Evolutionary conservation across 2,329 filamentous ascomycete genomes (phyloP).

Genomic region (Pseudogymnoascus sp.): DNA sequence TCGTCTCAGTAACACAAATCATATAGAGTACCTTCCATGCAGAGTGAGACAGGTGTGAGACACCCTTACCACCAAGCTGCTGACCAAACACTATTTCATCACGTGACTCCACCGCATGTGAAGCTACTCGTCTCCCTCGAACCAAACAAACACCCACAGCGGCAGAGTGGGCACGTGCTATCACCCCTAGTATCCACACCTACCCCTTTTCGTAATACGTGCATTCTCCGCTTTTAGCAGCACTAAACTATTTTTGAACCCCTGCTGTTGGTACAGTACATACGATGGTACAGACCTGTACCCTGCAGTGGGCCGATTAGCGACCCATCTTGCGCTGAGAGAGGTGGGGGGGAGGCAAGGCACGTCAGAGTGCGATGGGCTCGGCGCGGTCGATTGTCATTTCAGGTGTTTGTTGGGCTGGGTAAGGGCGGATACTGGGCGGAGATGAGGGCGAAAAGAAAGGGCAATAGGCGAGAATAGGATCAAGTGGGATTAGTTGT

Average conservation of each 20-base stretch:
- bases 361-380: not conserved
- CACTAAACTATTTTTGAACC: not conserved
- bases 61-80: no score
- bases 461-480: not conserved
- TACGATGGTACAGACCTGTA: not conserved
- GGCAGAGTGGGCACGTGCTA: not conserved
- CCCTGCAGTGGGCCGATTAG: not conserved
- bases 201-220: not conserved
- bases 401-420: not conserved
- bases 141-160: not conserved
- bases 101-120: not conserved
- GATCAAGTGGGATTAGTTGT: not conserved
- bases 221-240: not conserved
- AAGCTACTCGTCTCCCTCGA: not conserved
- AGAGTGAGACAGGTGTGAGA: not conserved
- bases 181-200: not conserved
- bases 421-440: not conserved
- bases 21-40: not conserved
- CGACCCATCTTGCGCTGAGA: not conserved
- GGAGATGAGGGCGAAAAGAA: not conserved
- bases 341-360: not conserved
- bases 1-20: no score
- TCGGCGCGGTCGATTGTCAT: not conserved
- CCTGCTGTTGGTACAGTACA: not conserved
- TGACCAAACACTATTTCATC: not conserved